Conservation (phyloP, 768 basidiomycete genomes). For the Inosperma sp. region DNA sequence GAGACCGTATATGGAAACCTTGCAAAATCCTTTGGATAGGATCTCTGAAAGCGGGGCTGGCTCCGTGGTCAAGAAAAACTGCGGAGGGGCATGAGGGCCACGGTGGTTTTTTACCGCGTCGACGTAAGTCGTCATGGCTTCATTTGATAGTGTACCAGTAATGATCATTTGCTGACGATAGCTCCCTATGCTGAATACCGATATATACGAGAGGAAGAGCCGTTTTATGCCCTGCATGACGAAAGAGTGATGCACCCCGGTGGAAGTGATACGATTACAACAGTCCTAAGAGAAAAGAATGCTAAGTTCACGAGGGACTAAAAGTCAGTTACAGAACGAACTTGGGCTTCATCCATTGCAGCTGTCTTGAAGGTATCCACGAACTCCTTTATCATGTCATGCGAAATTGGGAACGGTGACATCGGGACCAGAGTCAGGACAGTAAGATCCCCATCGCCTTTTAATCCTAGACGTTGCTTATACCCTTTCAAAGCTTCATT, state of each 20-base stretch:
- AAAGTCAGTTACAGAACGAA: constrained; percentile 13
- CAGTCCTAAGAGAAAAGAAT: constrained; percentile 13
- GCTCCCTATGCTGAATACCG: constrained; percentile 35
- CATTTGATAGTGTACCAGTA: constrained; percentile 20
- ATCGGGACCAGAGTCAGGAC: no score
- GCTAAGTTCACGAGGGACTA: neutral
- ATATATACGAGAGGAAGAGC: constrained; percentile 31
- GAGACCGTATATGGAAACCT: no score
- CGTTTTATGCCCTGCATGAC: constrained; percentile 34
- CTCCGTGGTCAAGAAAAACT: constrained; percentile 16
- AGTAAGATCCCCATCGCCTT: no score
- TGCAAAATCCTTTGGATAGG: no score
- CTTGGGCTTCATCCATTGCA: constrained; percentile 32
- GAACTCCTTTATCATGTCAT: constrained; percentile 24
- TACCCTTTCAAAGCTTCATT: no score
- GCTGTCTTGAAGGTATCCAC: constrained; percentile 31
- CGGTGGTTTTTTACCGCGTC: constrained; percentile 16
- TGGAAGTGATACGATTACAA: constrained; percentile 30
- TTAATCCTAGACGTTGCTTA: no score
- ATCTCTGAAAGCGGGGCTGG: no score
- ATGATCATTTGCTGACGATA: constrained; percentile 37
- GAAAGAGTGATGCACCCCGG: constrained; percentile 31
- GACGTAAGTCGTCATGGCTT: constrained; percentile 10
- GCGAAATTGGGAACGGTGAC: no score
- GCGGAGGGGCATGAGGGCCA: no score